Percentiles rank a stretch among this genome's conserved stretches.
Conservation (phyloP, 257 asterid genomes). For the Asclepias syriaca region DNA sequence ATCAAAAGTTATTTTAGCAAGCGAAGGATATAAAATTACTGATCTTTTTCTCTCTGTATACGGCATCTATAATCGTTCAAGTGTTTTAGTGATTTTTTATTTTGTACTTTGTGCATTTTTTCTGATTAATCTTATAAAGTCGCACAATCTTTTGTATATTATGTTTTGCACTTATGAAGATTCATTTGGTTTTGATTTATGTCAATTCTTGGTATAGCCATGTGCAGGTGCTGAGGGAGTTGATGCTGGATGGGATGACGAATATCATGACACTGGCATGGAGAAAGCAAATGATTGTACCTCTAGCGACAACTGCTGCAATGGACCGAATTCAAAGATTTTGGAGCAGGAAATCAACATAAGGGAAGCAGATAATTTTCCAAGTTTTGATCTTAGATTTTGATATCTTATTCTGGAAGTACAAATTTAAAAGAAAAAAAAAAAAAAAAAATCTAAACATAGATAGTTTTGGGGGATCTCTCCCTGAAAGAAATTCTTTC, state of each 20-base stretch:
- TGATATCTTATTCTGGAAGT: conserved; percentile 17
- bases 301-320: conserved; percentile 19
- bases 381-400: conserved; percentile 84
- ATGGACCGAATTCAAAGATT: conserved; percentile 11
- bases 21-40: background rate
- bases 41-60: background rate
- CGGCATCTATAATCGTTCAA: background rate
- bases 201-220: conserved; percentile 29
- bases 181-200: conserved; percentile 11
- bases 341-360: conserved; percentile 19
- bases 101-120: background rate
- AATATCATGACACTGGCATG: conserved; percentile 19
- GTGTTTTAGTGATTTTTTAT: background rate
- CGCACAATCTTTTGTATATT: background rate
- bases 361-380: conserved; percentile 35
- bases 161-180: background rate
- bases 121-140: background rate
- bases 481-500: background rate
- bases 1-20: conserved; percentile 1
- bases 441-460: background rate
- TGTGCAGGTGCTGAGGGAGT: conserved; percentile 24
- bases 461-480: background rate
- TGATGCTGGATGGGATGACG: conserved; percentile 16
- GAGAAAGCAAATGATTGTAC: conserved; percentile 20
- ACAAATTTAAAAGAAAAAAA: background rate